Conservation (phyloP, 106 monocot species). For the Amphibolis antarctica region DNA sequence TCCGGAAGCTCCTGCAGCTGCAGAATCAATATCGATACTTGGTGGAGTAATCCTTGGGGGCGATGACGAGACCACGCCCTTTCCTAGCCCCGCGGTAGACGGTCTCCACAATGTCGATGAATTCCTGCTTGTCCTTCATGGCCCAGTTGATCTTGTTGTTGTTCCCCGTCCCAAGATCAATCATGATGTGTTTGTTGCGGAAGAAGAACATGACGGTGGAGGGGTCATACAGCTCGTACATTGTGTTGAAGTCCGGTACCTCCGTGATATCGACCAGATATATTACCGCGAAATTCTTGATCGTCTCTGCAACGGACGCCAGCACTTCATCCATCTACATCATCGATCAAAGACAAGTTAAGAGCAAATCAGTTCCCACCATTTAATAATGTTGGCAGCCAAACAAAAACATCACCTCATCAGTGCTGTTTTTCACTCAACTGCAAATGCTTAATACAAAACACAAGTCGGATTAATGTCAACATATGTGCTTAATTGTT, state of each 20-base stretch:
- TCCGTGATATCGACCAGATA: conserved; percentile 73
- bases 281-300: conserved; percentile 72
- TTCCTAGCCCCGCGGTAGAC: conserved; percentile 69
- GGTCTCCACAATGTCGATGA: conserved; percentile 75
- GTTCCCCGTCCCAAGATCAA: conserved; percentile 79
- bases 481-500: too few relatives aligned
- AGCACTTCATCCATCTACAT: conserved; percentile 73
- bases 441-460: too few relatives aligned
- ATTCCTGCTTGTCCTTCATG: conserved; percentile 75
- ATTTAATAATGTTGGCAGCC: not conserved
- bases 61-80: conserved; percentile 71
- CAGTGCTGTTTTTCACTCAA: not conserved
- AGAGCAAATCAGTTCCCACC: not conserved
- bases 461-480: too few relatives aligned
- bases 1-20: not conserved
- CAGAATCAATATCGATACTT: conserved; percentile 60
- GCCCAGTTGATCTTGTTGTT: conserved; percentile 95
- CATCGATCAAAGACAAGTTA: not conserved
- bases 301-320: conserved; percentile 64
- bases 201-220: conserved; percentile 84
- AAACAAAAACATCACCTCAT: not conserved
- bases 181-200: conserved; percentile 84
- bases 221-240: conserved; percentile 67
- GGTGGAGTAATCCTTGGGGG: conserved; percentile 76
- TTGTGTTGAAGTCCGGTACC: conserved; percentile 69